phyloP scores from a whole-genome alignment of 805 yeast genomes.

The Sporopachydermia lactativora region DNA sequence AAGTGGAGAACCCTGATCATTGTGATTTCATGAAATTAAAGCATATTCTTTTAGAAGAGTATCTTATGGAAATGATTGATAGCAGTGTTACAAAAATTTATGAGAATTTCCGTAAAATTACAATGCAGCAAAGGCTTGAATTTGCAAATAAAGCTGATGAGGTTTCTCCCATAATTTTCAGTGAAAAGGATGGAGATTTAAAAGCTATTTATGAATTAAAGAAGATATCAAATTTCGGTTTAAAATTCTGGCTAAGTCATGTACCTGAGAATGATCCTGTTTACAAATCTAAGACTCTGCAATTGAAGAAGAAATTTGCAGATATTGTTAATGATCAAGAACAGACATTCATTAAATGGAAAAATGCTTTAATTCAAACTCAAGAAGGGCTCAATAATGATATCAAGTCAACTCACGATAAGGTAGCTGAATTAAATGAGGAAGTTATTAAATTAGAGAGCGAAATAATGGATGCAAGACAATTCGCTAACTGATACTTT shows the following conservation, averaged over 20 bases:
- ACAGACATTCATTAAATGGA: conserved; percentile 97
- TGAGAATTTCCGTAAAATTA: conserved; percentile 49
- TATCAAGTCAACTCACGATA: conserved; percentile 67
- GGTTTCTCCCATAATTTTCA: conserved; percentile 82
- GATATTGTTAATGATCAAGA: conserved; percentile 74
- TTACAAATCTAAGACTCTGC: neutral
- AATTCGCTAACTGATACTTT: too few relatives aligned
- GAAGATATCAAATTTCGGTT: neutral
- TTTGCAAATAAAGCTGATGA: conserved; percentile 81
- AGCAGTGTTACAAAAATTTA: conserved; percentile 61
- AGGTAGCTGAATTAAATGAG: conserved; percentile 3
- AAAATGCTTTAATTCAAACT: conserved; percentile 88
- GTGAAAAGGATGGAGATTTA: conserved; percentile 53
- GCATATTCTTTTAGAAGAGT: conserved; percentile 47
- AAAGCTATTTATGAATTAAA: neutral
- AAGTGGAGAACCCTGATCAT: conserved; percentile 61
- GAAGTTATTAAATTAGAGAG: too few relatives aligned
- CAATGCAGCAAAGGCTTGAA: conserved; percentile 36
- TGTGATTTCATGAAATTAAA: conserved; percentile 65
- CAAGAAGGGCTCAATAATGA: conserved; percentile 90
- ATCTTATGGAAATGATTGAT: conserved; percentile 66
- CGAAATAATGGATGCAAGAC: too few relatives aligned
- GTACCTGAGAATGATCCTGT: conserved; percentile 1
- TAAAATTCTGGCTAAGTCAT: neutral
- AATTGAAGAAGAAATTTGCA: conserved; percentile 9